Evolutionary conservation across 495 filamentous ascomycete genomes (phyloP).

Genomic region (Trypethelium eluteriae): DNA sequence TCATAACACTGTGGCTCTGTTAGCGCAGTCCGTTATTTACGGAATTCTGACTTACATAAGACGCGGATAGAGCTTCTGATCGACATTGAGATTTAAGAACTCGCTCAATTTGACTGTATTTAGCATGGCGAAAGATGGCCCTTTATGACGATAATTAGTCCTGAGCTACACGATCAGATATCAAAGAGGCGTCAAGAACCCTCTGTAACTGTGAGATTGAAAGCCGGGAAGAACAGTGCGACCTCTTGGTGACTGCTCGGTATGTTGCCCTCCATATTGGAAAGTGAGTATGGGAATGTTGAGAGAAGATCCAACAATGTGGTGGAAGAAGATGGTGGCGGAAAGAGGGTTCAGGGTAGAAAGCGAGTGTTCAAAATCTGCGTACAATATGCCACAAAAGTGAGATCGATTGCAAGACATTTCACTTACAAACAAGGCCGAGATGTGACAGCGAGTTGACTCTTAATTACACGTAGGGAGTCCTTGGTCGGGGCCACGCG

Average conservation of each 20-base stretch:
- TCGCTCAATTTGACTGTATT: not conserved
- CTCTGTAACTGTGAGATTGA: not conserved
- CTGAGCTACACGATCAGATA: not conserved
- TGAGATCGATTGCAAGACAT: not conserved
- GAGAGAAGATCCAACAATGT: not conserved
- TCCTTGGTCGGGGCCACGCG: not conserved
- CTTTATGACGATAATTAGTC: not conserved
- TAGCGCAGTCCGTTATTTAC: not conserved
- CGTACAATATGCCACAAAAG: not conserved
- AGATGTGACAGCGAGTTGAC: not conserved
- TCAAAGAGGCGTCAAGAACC: not conserved
- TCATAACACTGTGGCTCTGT: slow-evolving; percentile 26
- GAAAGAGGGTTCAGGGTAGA: not conserved
- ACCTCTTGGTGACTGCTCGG: not conserved
- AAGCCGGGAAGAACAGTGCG: not conserved
- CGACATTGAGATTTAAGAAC: not conserved
- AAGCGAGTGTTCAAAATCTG: not conserved
- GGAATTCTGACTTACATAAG: not conserved
- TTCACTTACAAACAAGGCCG: not conserved
- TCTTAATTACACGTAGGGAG: not conserved
- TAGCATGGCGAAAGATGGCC: not conserved
- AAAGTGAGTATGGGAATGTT: not conserved
- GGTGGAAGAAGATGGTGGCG: not conserved
- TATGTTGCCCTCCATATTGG: not conserved
- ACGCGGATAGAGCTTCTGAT: slow-evolving; percentile 1